A percentile compares a stretch with the other conserved stretches of the same genome.
These are phyloP conservation scores for Herpotrichia juniperi DNA, from an alignment of 2,329 filamentous ascomycete species.

Conservation along the genomic window DNA sequence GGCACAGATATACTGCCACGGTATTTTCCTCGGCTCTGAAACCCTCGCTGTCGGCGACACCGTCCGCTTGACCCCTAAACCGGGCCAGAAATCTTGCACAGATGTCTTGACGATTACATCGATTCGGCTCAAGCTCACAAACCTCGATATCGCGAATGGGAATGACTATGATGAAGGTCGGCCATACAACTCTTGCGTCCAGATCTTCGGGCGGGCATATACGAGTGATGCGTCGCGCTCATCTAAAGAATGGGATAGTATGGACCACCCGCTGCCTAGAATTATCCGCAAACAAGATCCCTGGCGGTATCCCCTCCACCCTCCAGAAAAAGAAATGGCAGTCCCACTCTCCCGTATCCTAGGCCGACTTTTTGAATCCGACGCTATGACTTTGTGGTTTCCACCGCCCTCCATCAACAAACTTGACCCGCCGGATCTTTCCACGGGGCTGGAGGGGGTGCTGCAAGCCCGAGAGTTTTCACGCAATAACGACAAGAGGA, in stretches of 20 bases:
- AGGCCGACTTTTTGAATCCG: slow-evolving; percentile 60
- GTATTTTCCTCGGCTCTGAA: slow-evolving; percentile 63
- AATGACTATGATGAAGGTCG: slow-evolving; percentile 53
- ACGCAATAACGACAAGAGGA: slow-evolving; percentile 54
- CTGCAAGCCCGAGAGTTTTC: slow-evolving; percentile 56
- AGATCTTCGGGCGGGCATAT: slow-evolving; percentile 58
- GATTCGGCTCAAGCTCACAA: slow-evolving; percentile 57
- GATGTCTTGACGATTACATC: slow-evolving; percentile 62
- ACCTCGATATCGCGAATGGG: slow-evolving; percentile 54
- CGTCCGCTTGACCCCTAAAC: slow-evolving; percentile 54
- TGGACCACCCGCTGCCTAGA: slow-evolving; percentile 5
- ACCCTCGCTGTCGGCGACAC: slow-evolving; percentile 60
- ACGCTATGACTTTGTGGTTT: slow-evolving; percentile 56
- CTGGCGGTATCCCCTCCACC: slow-evolving; percentile 58
- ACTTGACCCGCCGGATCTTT: slow-evolving; percentile 30
- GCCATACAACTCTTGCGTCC: slow-evolving; percentile 54
- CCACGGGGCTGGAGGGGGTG: slow-evolving; percentile 55
- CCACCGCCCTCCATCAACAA: slow-evolving; percentile 19
- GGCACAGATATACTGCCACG: slow-evolving; percentile 59
- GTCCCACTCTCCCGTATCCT: slow-evolving; percentile 60
- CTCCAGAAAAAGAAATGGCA: slow-evolving; percentile 47
- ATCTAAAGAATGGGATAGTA: slow-evolving; percentile 28
- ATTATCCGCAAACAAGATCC: slow-evolving; percentile 49
- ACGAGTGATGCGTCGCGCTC: slow-evolving; percentile 44
- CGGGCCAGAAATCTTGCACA: slow-evolving; percentile 38